phyloP scores from a whole-genome alignment of 305 asterid genomes.

The Lippia alba region DNA sequence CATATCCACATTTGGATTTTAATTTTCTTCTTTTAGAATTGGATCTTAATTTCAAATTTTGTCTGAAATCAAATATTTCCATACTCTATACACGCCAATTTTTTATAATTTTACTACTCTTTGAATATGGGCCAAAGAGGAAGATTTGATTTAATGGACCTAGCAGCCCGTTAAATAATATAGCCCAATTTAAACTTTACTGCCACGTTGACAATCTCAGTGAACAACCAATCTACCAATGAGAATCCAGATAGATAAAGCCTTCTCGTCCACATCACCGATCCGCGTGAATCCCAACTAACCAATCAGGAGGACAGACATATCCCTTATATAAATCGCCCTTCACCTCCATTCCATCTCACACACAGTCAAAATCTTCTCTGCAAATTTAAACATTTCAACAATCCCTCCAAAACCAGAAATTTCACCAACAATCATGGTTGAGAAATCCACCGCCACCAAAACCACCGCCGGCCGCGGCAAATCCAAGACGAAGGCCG shows the following conservation, averaged over 20 bases:
- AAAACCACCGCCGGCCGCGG: constrained; percentile 65
- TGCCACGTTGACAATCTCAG: constrained; percentile 41
- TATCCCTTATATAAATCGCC: constrained; percentile 19
- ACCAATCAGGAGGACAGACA: constrained; percentile 44
- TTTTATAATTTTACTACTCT: no score
- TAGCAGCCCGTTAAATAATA: neutral
- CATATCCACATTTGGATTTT: no score
- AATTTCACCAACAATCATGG: neutral
- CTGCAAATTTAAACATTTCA: neutral
- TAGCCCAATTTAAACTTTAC: neutral
- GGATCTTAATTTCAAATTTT: no score
- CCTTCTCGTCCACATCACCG: constrained; percentile 27
- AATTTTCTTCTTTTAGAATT: no score
- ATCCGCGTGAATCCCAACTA: constrained; percentile 33
- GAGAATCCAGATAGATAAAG: no score
- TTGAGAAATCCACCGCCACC: constrained; percentile 40
- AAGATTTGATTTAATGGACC: no score
- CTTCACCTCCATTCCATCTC: neutral
- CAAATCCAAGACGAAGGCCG: constrained; percentile 51
- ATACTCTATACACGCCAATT: no score
- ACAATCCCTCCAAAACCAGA: neutral
- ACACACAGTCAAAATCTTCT: neutral
- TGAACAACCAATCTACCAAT: neutral
- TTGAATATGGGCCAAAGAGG: no score
- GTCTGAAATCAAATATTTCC: no score